These are phyloP conservation scores for Phytopythium cucurbitacearum DNA, from an alignment of 352 stramenopile genomes.

Conservation along the genomic window DNA sequence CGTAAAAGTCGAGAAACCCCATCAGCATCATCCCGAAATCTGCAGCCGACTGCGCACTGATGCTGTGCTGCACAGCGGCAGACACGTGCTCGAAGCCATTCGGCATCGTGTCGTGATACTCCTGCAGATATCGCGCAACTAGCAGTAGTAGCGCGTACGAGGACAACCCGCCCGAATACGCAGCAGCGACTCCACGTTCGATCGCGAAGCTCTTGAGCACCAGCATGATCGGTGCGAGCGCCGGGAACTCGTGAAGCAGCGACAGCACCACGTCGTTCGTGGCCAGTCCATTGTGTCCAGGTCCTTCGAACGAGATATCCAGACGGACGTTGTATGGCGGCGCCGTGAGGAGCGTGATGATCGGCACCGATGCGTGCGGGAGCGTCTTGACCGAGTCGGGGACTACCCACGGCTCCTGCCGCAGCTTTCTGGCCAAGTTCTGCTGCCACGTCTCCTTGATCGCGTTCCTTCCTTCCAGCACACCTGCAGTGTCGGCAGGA, in stretches of 20 bases:
- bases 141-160: slow-evolving; percentile 96
- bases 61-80: slow-evolving; percentile 47
- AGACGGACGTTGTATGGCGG: slow-evolving; percentile 82
- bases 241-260: slow-evolving; percentile 91
- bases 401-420: slow-evolving; percentile 90
- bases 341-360: slow-evolving; percentile 93
- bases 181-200: slow-evolving; percentile 91
- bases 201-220: slow-evolving; percentile 95
- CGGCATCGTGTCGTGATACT: slow-evolving; percentile 67
- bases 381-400: slow-evolving; percentile 95
- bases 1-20: slow-evolving; percentile 97
- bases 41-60: slow-evolving; percentile 57
- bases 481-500: slow-evolving; percentile 91
- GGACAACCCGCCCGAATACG: slow-evolving; percentile 95
- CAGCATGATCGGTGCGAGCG: slow-evolving; percentile 94
- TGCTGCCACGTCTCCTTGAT: slow-evolving; percentile 99
- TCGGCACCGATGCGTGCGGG: slow-evolving; percentile 94
- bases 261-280: slow-evolving; percentile 93
- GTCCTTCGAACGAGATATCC: slow-evolving; percentile 97
- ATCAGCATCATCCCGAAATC: slow-evolving; percentile 95
- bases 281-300: slow-evolving; percentile 94
- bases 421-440: slow-evolving; percentile 93
- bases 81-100: slow-evolving; percentile 64
- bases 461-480: slow-evolving; percentile 96
- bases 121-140: slow-evolving; percentile 92